Evolutionary conservation across 768 basidiomycete genomes (phyloP), one percentile per base, ranked within the genome.

Genomic region (Termitomyces heimii): DNA sequence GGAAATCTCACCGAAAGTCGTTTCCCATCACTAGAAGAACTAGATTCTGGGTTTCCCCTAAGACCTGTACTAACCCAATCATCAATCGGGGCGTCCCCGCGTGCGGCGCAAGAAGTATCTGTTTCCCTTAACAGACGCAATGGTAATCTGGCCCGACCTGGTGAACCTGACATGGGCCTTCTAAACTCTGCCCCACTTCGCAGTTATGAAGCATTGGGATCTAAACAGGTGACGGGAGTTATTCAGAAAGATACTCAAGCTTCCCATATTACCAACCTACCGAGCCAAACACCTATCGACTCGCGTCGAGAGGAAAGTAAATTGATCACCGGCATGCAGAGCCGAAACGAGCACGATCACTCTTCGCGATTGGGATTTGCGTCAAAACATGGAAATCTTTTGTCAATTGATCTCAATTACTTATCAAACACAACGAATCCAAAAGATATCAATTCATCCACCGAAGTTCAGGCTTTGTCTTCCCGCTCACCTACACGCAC

Each of bases 1-100:
- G 75, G 78, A 31, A 67, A 78, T 24, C 73, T 80, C 43, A 80
- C 77, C 18, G 92, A 94, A 69, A 79, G 83, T 31, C 80, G 91
- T 53, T 97, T 91, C 69, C 94, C 94, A 0, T 89, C 94, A 0
- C 73, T 97, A 42, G 94, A 96, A 67, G 88, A 90, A 58, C 74
- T 95, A 6, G 88, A 92, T 68, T 80, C 83, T 24, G 72, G 73
- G 10, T 81, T 83, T 59, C 63, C 66, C 60, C 62, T 65, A 14
- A 67, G 63, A 10, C 59, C 76, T 59, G 16, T 61, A 39, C 44
- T 32, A 20, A 47, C 60, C 14, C 58, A 56, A 47, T 52, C 44
- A 16, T 55, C 20, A 31, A 43, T 40, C 44, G 55, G 60, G 29
- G 16, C 22, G 31, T 16, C 57, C 3, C 24, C 58, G n/a, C 48